A percentile compares a stretch with the other conserved stretches of the same genome.
These are phyloP conservation scores for Albatrellus ellisii DNA, from an alignment of 768 basidiomycete species.

Conservation along the genomic window DNA sequence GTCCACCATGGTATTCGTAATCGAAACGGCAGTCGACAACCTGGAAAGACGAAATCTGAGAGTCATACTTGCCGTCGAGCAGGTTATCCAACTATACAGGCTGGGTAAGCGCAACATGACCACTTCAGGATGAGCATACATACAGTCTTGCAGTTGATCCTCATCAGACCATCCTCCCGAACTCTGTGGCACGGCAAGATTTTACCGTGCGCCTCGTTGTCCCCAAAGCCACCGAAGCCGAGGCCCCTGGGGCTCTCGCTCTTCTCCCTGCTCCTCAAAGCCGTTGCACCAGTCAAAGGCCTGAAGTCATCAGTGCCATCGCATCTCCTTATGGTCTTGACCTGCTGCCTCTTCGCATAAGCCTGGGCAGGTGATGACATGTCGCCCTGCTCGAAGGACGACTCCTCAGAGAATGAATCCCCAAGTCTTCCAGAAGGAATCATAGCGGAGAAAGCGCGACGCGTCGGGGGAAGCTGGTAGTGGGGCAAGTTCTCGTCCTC, in stretches of 20 bases:
- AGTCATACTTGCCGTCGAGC: slow-evolving; percentile 59
- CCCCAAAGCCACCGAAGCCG: slow-evolving; percentile 78
- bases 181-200: slow-evolving; percentile 89
- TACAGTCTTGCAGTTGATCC: slow-evolving; percentile 73
- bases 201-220: slow-evolving; percentile 88
- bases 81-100: slow-evolving; percentile 55
- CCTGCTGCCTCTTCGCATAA: slow-evolving; percentile 65
- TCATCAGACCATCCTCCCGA: slow-evolving; percentile 90
- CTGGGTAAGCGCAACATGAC: slow-evolving; percentile 7
- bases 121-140: slow-evolving; percentile 18
- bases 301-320: slow-evolving; percentile 77
- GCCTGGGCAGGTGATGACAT: slow-evolving; percentile 75
- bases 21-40: slow-evolving; percentile 97
- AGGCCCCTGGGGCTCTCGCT: slow-evolving; percentile 22
- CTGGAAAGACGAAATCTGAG: slow-evolving; percentile 53
- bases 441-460: slow-evolving; percentile 70
- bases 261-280: slow-evolving; percentile 10
- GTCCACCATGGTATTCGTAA: slow-evolving; percentile 91
- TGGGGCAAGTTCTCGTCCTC: slow-evolving; percentile 8
- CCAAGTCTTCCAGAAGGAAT: slow-evolving; percentile 25
- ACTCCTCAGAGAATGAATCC: slow-evolving; percentile 30
- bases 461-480: slow-evolving; percentile 28
- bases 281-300: slow-evolving; percentile 56
- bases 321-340: slow-evolving; percentile 63
- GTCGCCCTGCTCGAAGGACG: slow-evolving; percentile 39